Percentiles rank a stretch among this genome's conserved stretches.
Evolutionary conservation across 1,284 basidiomycete species (phyloP).

Genomic region (Afroboletus lepidellus): DNA sequence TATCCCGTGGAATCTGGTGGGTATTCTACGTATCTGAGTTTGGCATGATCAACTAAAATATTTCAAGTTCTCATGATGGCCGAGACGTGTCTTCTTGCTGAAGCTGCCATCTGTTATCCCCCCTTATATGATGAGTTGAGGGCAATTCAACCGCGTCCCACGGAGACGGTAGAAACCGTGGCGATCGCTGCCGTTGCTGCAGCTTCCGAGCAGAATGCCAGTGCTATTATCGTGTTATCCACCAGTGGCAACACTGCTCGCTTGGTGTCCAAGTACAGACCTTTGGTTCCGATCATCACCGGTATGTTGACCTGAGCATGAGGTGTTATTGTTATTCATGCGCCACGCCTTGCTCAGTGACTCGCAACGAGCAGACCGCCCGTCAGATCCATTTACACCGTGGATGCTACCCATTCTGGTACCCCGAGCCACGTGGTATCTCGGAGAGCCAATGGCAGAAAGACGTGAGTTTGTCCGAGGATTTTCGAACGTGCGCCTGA

Average conservation of each 20-base stretch:
- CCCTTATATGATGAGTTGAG: slow-evolving; percentile 90
- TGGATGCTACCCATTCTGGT: slow-evolving; percentile 97
- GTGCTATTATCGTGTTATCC: slow-evolving; percentile 94
- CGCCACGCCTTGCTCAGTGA: slow-evolving; percentile 55
- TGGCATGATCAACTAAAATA: slow-evolving; percentile 14
- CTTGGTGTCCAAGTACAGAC: slow-evolving; percentile 96
- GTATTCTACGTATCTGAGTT: slow-evolving; percentile 27
- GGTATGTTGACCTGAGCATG: slow-evolving; percentile 46
- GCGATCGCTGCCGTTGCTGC: slow-evolving; percentile 93
- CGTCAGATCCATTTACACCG: slow-evolving; percentile 97
- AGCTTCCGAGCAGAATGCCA: slow-evolving; percentile 90
- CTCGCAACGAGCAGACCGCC: slow-evolving; percentile 93
- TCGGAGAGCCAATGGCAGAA: slow-evolving; percentile 93
- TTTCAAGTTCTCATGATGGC: slow-evolving; percentile 93
- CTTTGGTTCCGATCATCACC: slow-evolving; percentile 91
- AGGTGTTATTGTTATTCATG: slow-evolving; percentile 1
- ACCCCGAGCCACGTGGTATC: slow-evolving; percentile 89
- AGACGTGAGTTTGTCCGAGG: slow-evolving; percentile 61
- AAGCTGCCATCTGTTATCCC: slow-evolving; percentile 90
- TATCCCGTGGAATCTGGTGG: slow-evolving; percentile 91
- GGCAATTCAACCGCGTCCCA: slow-evolving; percentile 77
- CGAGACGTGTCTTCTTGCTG: slow-evolving; percentile 93
- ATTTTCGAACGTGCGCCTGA: slow-evolving; percentile 1
- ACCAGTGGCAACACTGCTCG: slow-evolving; percentile 97
- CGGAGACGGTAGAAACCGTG: slow-evolving; percentile 90